A percentile compares a stretch with the other conserved stretches of the same genome.
Evolutionary conservation across 2,329 filamentous ascomycete genomes (phyloP).

Genomic region (Ascochyta koolunga): DNA sequence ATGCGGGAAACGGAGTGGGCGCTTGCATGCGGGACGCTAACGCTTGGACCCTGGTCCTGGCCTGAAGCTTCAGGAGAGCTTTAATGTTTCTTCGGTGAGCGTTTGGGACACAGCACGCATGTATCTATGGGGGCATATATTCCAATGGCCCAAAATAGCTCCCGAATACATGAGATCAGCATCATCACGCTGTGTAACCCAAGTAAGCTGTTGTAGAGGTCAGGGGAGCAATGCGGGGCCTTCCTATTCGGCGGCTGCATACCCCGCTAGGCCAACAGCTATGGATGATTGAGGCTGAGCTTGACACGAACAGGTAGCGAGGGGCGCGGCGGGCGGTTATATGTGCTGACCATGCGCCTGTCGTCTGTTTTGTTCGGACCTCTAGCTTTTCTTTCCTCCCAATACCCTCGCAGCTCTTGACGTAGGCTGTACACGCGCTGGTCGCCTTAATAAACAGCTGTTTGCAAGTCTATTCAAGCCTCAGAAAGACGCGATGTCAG

Average conservation of each 20-base stretch:
- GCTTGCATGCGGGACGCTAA: constrained; percentile 22
- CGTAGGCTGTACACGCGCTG: constrained; percentile 1
- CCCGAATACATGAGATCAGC: not conserved
- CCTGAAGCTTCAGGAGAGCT: constrained; percentile 4
- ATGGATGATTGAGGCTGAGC: constrained; percentile 41
- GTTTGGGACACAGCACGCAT: not conserved
- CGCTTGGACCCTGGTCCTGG: constrained; percentile 23
- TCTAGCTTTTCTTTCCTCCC: constrained; percentile 7
- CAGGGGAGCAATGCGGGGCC: constrained; percentile 11
- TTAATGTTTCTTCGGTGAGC: not conserved
- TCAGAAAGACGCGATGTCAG: constrained; percentile 32
- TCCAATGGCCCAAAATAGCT: constrained; percentile 1
- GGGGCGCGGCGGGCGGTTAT: constrained; percentile 29
- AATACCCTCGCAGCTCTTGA: not conserved
- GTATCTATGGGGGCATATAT: not conserved
- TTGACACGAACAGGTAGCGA: constrained; percentile 24
- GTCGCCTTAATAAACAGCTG: constrained; percentile 3
- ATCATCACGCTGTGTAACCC: constrained; percentile 2
- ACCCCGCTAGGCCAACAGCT: constrained; percentile 41
- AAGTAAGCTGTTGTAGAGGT: constrained; percentile 11
- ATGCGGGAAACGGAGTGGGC: constrained; percentile 14
- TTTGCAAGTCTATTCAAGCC: not conserved
- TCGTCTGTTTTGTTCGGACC: not conserved
- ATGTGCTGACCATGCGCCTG: constrained; percentile 28
- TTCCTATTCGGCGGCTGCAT: constrained; percentile 18